Base-by-base conservation (phyloP, 495 filamentous ascomycete genomes). In the Aspergillus hancockii region DNA sequence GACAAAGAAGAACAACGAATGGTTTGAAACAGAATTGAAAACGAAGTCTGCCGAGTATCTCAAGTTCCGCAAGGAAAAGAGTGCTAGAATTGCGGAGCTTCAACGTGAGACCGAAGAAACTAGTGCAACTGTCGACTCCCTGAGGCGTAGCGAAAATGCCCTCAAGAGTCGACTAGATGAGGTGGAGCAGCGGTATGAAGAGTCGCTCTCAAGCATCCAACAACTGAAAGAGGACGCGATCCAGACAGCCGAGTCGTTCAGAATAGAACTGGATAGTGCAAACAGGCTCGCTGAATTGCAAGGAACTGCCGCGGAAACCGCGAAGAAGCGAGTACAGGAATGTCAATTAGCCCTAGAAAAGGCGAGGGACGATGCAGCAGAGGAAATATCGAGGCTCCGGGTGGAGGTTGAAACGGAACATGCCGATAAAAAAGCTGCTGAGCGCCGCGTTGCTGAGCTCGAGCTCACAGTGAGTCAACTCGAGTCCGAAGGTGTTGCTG, bases 11-110 rank as follows among this genome's bases (percentile, higher is more conserved):
- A 95, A 89, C 75, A 92, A 91, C 60, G 95, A 98, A 58, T 98
- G 91, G 89, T 86, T 92, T 49, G 91, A 95, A 59, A 83, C 79
- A 22, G 95, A 98, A 71, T 78, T 98, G 22, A 93, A 95, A 75
- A 92, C 90, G 0, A 96, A 96, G 71, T 85, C 78, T 46, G 83
- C 84, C 32, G 95, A 98, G 64, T 84, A 90, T 47, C 82, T 91
- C 58, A 97, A 93, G 62, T 95, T 89, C 78, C 86, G 95, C 56
- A 98, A 97, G 65, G 94, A 99, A 69, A 98, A 97, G 80, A 86
- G 87, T 63, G 84, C 90, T 0, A 87, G 90, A 19, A 89, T 97
- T 63, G 78, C 91, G 12, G 89, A 93, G 66, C 84, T 99, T 30
- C 90, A 97, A 68, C 89, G 91, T 16, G 83, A 88, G 51, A 90